Evolutionary conservation across 164 flowering plant genomes (phyloP).

Genomic region (Pachysandra terminalis): DNA sequence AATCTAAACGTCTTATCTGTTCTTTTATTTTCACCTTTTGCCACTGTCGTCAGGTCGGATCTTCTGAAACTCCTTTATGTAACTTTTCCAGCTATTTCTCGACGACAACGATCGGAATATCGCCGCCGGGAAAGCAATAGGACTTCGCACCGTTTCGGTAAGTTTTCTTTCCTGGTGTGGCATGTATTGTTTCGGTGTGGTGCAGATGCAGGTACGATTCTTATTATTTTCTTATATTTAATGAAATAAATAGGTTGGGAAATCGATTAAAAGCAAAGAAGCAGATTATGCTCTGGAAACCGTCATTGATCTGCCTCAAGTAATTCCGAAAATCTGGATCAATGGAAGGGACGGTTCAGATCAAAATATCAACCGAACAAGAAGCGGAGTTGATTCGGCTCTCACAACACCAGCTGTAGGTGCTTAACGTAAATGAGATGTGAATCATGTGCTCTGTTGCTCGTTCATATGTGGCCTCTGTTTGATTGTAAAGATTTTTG

Average conservation of each 20-base stretch:
- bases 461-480: too few species aligned
- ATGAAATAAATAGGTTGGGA: constrained; percentile 90
- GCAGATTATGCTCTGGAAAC: constrained; percentile 68
- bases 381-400: constrained; percentile 35
- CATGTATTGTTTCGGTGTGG: too few species aligned
- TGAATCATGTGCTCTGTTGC: too few species aligned
- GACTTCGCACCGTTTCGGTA: constrained; percentile 79
- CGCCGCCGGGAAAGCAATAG: constrained; percentile 64
- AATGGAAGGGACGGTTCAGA: constrained; percentile 23
- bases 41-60: not conserved
- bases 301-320: constrained; percentile 33
- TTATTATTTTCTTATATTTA: too few species aligned
- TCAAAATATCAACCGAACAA: constrained; percentile 25
- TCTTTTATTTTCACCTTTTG: not conserved
- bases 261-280: constrained; percentile 40
- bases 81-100: constrained; percentile 57
- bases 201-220: too few species aligned
- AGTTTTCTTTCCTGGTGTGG: not conserved
- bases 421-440: constrained; percentile 20
- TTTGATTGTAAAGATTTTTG: too few species aligned
- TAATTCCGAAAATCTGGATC: constrained; percentile 66
- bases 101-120: constrained; percentile 71
- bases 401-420: constrained; percentile 28
- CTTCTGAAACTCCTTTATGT: not conserved
- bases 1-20: not conserved